These are phyloP conservation scores for Xerocomellus dryophilus DNA, from an alignment of 768 basidiomycete genomes.

Conservation along the genomic window DNA sequence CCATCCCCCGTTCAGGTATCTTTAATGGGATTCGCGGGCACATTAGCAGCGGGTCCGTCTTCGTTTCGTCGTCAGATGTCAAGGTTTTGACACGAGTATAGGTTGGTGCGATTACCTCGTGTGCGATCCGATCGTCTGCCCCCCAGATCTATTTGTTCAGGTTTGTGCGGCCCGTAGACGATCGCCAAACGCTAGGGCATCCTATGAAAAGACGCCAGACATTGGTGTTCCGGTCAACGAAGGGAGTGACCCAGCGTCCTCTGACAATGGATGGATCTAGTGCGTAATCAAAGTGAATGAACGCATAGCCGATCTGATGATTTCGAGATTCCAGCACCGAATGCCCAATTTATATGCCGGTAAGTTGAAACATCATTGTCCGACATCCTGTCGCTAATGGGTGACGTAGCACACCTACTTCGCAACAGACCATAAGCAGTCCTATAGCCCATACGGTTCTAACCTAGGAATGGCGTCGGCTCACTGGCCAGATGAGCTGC, in stretches of 20 bases:
- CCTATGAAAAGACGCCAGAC: slow-evolving; percentile 11
- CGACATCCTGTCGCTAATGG: not conserved
- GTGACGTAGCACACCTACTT: slow-evolving; percentile 43
- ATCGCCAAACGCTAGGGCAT: not conserved
- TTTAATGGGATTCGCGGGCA: slow-evolving; percentile 51
- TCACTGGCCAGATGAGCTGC: slow-evolving; percentile 40
- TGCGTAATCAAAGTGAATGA: slow-evolving; percentile 24
- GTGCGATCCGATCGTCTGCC: slow-evolving; percentile 44
- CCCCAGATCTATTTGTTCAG: slow-evolving; percentile 36
- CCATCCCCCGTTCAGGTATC: slow-evolving; percentile 49
- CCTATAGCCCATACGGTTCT: slow-evolving; percentile 28
- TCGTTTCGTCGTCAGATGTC: not conserved
- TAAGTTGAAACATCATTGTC: slow-evolving; percentile 17
- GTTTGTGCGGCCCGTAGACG: slow-evolving; percentile 28
- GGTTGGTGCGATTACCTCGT: slow-evolving; percentile 50
- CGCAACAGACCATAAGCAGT: slow-evolving; percentile 49
- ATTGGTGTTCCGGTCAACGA: slow-evolving; percentile 36
- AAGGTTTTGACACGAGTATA: slow-evolving; percentile 14
- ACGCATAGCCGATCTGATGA: slow-evolving; percentile 1
- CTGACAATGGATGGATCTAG: slow-evolving; percentile 42
- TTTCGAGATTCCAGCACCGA: slow-evolving; percentile 33
- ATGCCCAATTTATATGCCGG: slow-evolving; percentile 47
- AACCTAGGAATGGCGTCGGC: slow-evolving; percentile 13
- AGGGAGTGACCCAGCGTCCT: slow-evolving; percentile 41
- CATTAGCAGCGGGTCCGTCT: slow-evolving; percentile 37